Conservation (phyloP, 2,329 filamentous ascomycete species). For the Boeremia lycopersici region DNA sequence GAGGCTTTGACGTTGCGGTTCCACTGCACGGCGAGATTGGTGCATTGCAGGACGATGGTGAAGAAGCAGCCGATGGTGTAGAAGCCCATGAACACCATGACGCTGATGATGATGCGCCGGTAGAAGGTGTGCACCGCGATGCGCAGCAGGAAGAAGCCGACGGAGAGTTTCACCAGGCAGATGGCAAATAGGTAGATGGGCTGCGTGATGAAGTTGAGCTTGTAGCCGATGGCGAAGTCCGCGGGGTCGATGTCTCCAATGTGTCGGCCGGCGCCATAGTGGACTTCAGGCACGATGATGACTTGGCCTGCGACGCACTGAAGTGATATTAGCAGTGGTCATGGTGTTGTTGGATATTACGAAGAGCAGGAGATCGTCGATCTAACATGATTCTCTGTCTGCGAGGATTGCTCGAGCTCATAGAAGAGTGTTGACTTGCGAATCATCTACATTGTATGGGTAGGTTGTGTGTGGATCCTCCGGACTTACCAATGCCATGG, state of each 20-base stretch:
- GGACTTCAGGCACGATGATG: conserved; percentile 50
- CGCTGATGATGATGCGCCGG: conserved; percentile 49
- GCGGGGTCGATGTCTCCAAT: conserved; percentile 49
- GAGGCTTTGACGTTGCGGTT: conserved; percentile 47
- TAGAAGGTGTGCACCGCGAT: conserved; percentile 51
- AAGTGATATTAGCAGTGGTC: conserved; percentile 3
- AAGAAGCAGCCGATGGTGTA: conserved; percentile 55
- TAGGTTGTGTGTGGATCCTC: neutral
- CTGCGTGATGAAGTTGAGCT: conserved; percentile 57
- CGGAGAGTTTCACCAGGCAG: conserved; percentile 56
- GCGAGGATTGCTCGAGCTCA: too few species aligned
- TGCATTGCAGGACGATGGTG: conserved; percentile 58
- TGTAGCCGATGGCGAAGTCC: conserved; percentile 48
- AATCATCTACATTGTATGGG: neutral
- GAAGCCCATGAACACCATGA: conserved; percentile 54
- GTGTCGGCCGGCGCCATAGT: conserved; percentile 55
- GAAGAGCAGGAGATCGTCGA: too few species aligned
- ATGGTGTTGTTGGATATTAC: neutral
- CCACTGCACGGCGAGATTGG: conserved; percentile 55
- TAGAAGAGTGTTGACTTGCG: too few species aligned
- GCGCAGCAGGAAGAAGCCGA: conserved; percentile 57
- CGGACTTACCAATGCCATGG: conserved; percentile 45
- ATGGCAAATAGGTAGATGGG: conserved; percentile 55
- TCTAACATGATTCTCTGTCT: too few species aligned
- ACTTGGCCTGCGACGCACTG: conserved; percentile 49